Base-by-base conservation (phyloP, 2,329 filamentous ascomycete genomes). In the Aaosphaeria pasadenensis region DNA sequence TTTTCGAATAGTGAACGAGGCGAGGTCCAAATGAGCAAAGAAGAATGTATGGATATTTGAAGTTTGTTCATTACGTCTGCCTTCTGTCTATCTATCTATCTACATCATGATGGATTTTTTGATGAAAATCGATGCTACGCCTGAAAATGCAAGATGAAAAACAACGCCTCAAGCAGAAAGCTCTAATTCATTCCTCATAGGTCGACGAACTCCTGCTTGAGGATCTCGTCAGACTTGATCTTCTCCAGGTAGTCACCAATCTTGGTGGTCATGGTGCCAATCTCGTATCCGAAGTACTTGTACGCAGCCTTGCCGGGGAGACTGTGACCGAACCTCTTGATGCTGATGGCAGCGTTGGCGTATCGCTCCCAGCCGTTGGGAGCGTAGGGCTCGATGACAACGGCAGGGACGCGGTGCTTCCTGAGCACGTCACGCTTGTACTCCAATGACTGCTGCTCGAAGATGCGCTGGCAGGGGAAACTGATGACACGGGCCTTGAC, bases 311-410 rank as follows among this genome's bases (percentile, higher is more conserved):
- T 75, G 0, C 79, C 77, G 0, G 81, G 80, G 40, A 84, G 59
- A 11, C 74, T 78, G 57, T 84, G 78, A 0, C 80, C 81, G 53
- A 83, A 84, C 0, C 70, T 68, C 40, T 72, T 71, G 74, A 84
- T 77, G 42, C 72, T 77, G 49, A 73, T 73, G 1, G 76, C 79
- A 1, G 80, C 81, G 60, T 83, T 77, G 0, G 80, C 81, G 56
- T 83, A 84, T 17, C 81, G 64, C 66, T 84, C 82, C 81, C 81
- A 84, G 0, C 80, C 79, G 49, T 79, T 78, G 1, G 75, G 71
- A 1, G 77, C 74, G 58, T 82, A 84, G 1, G 81, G 78, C 64
- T 86, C 83, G 39, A 86, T 79, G 4, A 84, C 78, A 11, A 86
- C 77, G 1, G 73, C 66, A 0, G 79, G 77, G 2, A 74, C 68